Base-by-base conservation (phyloP, 768 basidiomycete species). In the Leccinum arenicola region DNA sequence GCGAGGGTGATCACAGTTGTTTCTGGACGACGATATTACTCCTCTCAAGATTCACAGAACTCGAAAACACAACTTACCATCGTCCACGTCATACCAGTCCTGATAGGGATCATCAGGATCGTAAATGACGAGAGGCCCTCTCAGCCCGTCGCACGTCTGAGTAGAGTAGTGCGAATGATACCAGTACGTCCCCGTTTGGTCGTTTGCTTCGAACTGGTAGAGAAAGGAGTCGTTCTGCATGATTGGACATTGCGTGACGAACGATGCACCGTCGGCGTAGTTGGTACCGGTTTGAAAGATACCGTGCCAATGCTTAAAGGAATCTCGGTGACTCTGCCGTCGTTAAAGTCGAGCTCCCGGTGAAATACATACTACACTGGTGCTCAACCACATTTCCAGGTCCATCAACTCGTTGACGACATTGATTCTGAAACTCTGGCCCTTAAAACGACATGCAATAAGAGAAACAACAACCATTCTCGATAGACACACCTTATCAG, bases 241-340 rank as follows among this genome's bases (percentile, higher is more conserved):
- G 49, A 71, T 69, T 1, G 74, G 74, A 38, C 74, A 75, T 54
- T 74, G 71, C 10, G 75, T 69, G 38, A 79, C 69, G 53, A 71
- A 75, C 6, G 74, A 71, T 9, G 72, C 65, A 4, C 83, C 83
- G 56, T 84, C 83, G 0, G 68, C 77, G 63, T 71, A 77, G 60
- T 75, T 79, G 23, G 78, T 75, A 2, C 70, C 66, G 3, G 73
- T 68, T 60, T 84, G 83, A 59, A 75, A 74, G 40, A 84, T 58
- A 11, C 83, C 82, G 60, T 84, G 83, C 82, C 82, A 84, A 62
- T 84, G 82, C 83, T 84, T 29, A 33, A 50, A 54, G 19, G 25
- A 2, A 11, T 21, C 23, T 65, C 10, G 56, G 25, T 40, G 17
- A 40, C 0, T 33, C 33, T 40, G 17, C 17, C 40, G 17, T n/a